Percentiles rank a stretch among this genome's conserved stretches.
phyloP scores from a whole-genome alignment of 441 rosid genomes.

The Raphanus hybrid region DNA sequence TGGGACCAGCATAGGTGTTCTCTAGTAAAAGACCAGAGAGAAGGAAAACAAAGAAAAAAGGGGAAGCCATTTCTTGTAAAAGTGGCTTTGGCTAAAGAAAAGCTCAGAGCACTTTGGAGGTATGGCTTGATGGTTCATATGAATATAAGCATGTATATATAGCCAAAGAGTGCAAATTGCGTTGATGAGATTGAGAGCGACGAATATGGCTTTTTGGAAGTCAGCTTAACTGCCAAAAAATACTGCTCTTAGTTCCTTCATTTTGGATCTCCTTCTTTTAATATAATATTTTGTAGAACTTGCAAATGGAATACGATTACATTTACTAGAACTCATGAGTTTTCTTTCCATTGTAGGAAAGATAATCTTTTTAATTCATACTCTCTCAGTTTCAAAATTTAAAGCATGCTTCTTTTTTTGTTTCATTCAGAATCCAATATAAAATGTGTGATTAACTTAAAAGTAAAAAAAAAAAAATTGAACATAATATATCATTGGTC shows the following conservation, averaged over 20 bases:
- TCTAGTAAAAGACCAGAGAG: slow-evolving; percentile 33
- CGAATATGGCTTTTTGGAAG: slow-evolving; percentile 33
- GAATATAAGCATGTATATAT: slow-evolving; percentile 2
- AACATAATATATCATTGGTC: too few species aligned
- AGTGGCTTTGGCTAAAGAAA: background rate
- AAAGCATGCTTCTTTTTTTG: too few species aligned
- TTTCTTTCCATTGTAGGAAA: too few species aligned
- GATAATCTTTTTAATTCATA: too few species aligned
- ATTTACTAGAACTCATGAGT: too few species aligned
- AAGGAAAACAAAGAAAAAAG: slow-evolving; percentile 37
- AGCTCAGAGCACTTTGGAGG: slow-evolving; percentile 9
- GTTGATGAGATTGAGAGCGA: slow-evolving; percentile 28
- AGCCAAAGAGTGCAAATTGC: background rate
- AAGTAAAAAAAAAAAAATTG: too few species aligned
- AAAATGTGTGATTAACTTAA: too few species aligned
- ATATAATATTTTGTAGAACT: background rate
- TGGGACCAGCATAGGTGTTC: slow-evolving; percentile 54
- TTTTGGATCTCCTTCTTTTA: background rate
- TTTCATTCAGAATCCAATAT: too few species aligned
- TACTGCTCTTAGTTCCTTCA: background rate
- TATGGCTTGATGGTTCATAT: background rate
- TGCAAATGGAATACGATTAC: too few species aligned
- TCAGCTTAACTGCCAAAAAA: slow-evolving; percentile 11
- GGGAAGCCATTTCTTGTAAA: slow-evolving; percentile 30
- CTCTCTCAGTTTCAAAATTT: too few species aligned